Evolutionary conservation across 164 flowering plant species (phyloP), one percentile per base, ranked within the genome.

Genomic region (Dillenia turbinata): DNA sequence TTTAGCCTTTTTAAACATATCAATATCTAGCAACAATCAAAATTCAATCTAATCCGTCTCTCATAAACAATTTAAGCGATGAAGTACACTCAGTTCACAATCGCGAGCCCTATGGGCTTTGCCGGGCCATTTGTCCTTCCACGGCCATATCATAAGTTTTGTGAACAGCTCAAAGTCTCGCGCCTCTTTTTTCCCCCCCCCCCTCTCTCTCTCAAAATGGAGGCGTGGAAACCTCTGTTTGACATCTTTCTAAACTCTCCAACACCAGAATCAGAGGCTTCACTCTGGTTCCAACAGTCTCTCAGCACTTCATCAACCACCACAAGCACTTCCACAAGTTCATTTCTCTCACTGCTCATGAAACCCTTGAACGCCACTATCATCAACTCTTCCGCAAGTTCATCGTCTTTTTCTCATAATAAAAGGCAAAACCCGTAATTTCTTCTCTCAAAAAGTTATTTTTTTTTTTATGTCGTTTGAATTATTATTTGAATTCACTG

Each of bases 171-270:
- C 33, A 26, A 26, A 26, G 2, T 26, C 33, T 26, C 33, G 2
- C 33, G 33, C 33, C 33, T 5, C 5, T 5, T 26, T 3, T 2
- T 5, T 26, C 33, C 2, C 5, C 2, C 33, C 1, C 22, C 1
- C 22, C 1, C 22, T 19, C 22, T 26, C 33, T 26, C 5, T 26
- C 33, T 26, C 33, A 64, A 33, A 58, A 88, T 88, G 96, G 89
- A 85, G 62, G 17, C 67, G 0, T 85, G 96, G 96, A 53, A 77
- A 14, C 87, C 91, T 0, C 82, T 91, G 10, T 71, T 89, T 12
- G 78, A 89, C 56, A 79, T 89, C 50, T 91, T 89, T 77, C 68
- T 84, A 46, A 85, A 80, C 52, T 81, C 86, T 6, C 75, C 84
- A 24, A 64, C 81, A 15, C 90, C 96, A 0, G 90, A 89, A 68